Conservation (phyloP, 2,329 filamentous ascomycete species). For the Diaporthe aspalathi region DNA sequence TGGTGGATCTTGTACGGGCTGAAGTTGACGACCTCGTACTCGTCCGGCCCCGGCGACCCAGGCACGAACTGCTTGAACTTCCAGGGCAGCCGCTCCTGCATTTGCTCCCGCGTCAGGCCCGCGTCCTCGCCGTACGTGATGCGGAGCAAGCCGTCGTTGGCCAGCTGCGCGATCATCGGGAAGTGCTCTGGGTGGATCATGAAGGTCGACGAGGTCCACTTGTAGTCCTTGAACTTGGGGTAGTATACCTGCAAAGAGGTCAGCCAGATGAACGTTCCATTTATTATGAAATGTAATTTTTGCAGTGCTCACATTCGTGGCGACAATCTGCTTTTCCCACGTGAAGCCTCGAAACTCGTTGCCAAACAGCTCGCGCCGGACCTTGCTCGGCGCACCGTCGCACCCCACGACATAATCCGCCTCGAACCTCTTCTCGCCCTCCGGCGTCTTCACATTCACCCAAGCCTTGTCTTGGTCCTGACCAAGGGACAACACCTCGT, state of each 20-base stretch:
- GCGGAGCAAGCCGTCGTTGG: constrained; percentile 61
- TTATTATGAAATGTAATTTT: no score
- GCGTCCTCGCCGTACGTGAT: constrained; percentile 63
- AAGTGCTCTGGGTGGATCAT: constrained; percentile 64
- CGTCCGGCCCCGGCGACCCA: constrained; percentile 59
- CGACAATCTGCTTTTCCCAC: constrained; percentile 61
- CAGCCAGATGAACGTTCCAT: background rate
- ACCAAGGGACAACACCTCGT: constrained; percentile 52
- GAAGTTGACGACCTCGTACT: constrained; percentile 61
- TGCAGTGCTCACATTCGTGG: constrained; percentile 56
- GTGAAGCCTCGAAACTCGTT: constrained; percentile 59
- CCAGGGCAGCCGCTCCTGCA: constrained; percentile 55
- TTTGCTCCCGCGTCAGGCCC: constrained; percentile 55
- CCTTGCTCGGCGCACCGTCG: constrained; percentile 56
- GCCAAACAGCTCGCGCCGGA: constrained; percentile 56
- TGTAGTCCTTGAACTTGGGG: constrained; percentile 58
- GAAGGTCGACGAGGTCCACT: constrained; percentile 59
- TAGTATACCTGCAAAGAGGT: constrained; percentile 48
- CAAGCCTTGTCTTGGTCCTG: constrained; percentile 49
- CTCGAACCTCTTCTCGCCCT: constrained; percentile 42
- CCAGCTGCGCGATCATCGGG: constrained; percentile 61
- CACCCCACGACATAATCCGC: constrained; percentile 59
- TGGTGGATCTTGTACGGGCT: constrained; percentile 64
- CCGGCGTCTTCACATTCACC: constrained; percentile 46
- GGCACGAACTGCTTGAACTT: constrained; percentile 61